Percentiles rank a stretch among this genome's conserved stretches.
These are phyloP conservation scores for Mycena vitilis DNA, from an alignment of 768 basidiomycete genomes.

Conservation along the genomic window DNA sequence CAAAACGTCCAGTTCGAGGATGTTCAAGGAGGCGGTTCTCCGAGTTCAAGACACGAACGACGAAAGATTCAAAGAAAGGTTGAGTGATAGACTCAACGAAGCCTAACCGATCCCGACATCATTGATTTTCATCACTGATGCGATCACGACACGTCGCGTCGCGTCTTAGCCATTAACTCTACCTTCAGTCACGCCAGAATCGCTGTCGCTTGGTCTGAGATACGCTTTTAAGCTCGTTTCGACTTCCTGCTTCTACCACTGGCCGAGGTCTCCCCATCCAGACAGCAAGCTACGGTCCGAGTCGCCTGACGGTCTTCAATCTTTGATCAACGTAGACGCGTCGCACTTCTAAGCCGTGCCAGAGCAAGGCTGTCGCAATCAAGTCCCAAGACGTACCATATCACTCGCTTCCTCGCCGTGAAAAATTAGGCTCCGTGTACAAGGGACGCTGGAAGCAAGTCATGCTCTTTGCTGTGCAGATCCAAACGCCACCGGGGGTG, in stretches of 20 bases:
- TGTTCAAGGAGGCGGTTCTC: no score
- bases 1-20: no score
- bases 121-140: neutral
- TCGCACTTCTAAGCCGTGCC: neutral
- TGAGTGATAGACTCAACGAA: no score
- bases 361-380: neutral
- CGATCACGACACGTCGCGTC: neutral
- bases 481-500: slow-evolving; percentile 23
- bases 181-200: neutral
- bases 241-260: neutral
- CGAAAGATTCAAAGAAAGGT: neutral
- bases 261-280: neutral
- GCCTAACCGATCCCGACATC: no score
- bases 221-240: slow-evolving; percentile 3
- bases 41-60: no score
- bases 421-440: slow-evolving; percentile 1
- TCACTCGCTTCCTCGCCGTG: neutral
- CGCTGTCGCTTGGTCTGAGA: neutral
- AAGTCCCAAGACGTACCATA: neutral
- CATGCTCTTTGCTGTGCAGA: slow-evolving; percentile 22
- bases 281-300: neutral
- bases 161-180: neutral
- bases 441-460: neutral
- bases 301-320: no score
- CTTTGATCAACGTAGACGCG: no score